Percentiles rank a stretch among this genome's conserved stretches.
Evolutionary conservation across 2,329 filamentous ascomycete genomes (phyloP).

Genomic region (Aspergillus sp.): DNA sequence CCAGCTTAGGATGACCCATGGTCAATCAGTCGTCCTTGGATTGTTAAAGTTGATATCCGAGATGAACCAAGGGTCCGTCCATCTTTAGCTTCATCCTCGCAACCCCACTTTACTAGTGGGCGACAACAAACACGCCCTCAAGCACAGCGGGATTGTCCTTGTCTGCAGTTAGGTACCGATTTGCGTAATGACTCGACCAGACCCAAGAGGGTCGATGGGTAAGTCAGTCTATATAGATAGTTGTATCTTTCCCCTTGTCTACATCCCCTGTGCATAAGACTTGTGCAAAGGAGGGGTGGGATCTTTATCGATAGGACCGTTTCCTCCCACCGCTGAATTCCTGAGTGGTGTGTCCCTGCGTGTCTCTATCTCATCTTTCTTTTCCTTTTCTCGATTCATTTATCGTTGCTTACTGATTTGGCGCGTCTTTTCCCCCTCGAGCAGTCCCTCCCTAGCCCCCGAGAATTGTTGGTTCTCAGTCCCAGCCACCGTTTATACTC

Average conservation of each 20-base stretch:
- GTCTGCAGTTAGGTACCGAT: background rate
- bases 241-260: slow-evolving; percentile 9
- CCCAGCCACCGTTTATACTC: slow-evolving; percentile 31
- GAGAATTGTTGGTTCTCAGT: slow-evolving; percentile 19
- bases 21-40: slow-evolving; percentile 14
- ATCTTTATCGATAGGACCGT: slow-evolving; percentile 38
- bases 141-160: background rate
- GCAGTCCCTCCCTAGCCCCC: slow-evolving; percentile 3
- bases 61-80: slow-evolving; percentile 25
- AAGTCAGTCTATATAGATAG: slow-evolving; percentile 11
- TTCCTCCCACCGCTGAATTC: slow-evolving; percentile 19
- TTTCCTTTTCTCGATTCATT: slow-evolving; percentile 14
- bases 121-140: slow-evolving; percentile 24
- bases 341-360: slow-evolving; percentile 36
- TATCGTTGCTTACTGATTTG: slow-evolving; percentile 5
- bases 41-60: slow-evolving; percentile 6
- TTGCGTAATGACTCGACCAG: background rate
- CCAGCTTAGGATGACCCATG: background rate
- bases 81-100: slow-evolving; percentile 17
- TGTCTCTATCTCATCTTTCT: slow-evolving; percentile 22
- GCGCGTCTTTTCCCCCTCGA: slow-evolving; percentile 14
- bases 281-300: slow-evolving; percentile 32
- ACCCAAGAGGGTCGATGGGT: background rate
- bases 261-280: slow-evolving; percentile 10
- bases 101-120: slow-evolving; percentile 23